These are phyloP conservation scores for Termitomyces sp. DNA, from an alignment of 768 basidiomycete genomes.

Conservation along the genomic window DNA sequence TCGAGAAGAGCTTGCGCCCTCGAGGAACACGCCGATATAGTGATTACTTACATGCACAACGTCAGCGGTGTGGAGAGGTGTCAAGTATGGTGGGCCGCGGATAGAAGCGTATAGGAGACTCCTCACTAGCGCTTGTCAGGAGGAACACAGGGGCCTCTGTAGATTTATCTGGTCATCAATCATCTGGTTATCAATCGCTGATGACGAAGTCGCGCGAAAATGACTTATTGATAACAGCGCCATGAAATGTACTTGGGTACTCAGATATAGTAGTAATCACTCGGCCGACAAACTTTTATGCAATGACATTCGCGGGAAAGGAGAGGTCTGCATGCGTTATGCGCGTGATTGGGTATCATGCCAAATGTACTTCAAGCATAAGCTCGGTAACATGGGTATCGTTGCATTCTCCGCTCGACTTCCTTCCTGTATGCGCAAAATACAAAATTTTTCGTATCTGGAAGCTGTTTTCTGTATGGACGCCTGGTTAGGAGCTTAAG, in stretches of 20 bases:
- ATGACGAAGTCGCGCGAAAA: not conserved
- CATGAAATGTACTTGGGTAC: not conserved
- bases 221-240: not conserved
- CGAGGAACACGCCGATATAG: slow-evolving; percentile 50
- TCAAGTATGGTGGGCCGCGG: not conserved
- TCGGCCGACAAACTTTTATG: not conserved
- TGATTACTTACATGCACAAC: slow-evolving; percentile 39
- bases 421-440: not conserved
- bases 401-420: not conserved
- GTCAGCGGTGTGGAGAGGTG: not conserved
- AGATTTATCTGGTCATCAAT: not conserved
- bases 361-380: not conserved
- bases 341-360: not conserved
- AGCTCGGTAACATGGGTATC: not conserved
- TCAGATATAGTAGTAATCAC: not conserved
- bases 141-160: not conserved
- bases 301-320: not conserved
- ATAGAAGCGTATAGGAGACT: not conserved
- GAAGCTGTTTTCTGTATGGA: not conserved
- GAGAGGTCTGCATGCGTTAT: not conserved
- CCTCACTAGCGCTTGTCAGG: not conserved
- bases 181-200: not conserved
- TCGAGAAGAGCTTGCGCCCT: slow-evolving; percentile 47
- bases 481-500: not conserved
- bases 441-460: too few species aligned